Evolutionary conservation across 2,329 filamentous ascomycete species (phyloP), one percentile per base, ranked within the genome.

Genomic region (Dothiorella sarmentorum): DNA sequence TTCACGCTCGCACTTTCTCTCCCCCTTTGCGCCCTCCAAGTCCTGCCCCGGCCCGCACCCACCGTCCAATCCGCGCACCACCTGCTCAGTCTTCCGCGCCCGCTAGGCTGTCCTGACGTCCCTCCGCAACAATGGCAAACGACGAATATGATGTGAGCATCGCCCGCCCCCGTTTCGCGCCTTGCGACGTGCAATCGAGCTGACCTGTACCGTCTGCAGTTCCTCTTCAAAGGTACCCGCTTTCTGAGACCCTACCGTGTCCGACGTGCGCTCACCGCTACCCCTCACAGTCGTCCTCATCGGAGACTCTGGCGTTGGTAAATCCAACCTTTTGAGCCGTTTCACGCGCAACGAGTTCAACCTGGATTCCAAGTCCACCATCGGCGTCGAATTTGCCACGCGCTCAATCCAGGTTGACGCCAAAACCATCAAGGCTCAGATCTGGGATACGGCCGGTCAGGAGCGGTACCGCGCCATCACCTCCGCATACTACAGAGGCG

Each of bases 301-400:
- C 76, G 94, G 94, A 85, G 94, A 99, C 81, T 97, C 92, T 68
- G 94, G 94, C 71, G 94, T 99, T 79, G 94, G 94, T 82, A 99
- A 99, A 84, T 99, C 94, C 82, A 99, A 99, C 81, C 90, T 99
- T 70, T 84, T 99, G 80, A 97, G 92, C 80, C 90, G 95, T 79
- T 99, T 99, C 85, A 97, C 94, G 69, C 91, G 94, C 75, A 97
- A 99, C 78, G 94, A 99, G 80, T 99, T 99, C 88, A 97, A 97
- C 80, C 85, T 97, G 66, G 94, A 99, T 80, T 96, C 93, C 76
- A 97, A 99, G 86, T 97, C 94, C 64, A 99, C 94, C 69, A 99
- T 99, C 79, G 94, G 94, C 71, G 94, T 99, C 76, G 94, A 99
- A 80, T 99, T 99, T 76, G 94, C 95, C 69, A 99, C 94, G 68